Evolutionary conservation across 2,329 filamentous ascomycete genomes (phyloP), one percentile per base, ranked within the genome.

Genomic region (Fusarium camptoceras): DNA sequence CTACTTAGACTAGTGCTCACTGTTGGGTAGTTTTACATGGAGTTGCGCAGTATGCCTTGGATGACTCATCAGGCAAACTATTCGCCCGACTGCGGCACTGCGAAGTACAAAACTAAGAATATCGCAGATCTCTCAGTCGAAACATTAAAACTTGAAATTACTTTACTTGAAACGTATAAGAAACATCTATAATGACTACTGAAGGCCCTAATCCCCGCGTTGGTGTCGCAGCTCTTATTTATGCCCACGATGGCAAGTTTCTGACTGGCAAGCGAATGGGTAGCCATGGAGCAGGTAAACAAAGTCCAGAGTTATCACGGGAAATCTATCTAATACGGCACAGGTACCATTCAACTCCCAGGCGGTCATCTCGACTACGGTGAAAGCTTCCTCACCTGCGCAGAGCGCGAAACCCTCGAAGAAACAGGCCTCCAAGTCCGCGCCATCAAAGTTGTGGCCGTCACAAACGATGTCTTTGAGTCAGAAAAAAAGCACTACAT

Each of bases 301-400:
- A 12, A 46, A 2, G 18, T 6, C 37, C 6, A 16, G 2, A 27
- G 3, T 22, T 20, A 16, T 11, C n/a, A n/a, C n/a, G n/a, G 9
- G 15, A 4, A 8, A 4, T 4, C 5, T 6, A 8, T 12, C 24
- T 51, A 3, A 51, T 16, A 27, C 2, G 0, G 64, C 1, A 14
- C 31, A 87, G 89, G 87, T 2, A 89, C 86, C 0, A 88, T 86
- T 80, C 89, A 89, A 51, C 86, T 93, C 16, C 92, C 92, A 0
- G 92, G 92, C 24, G 93, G 92, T 0, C 92, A 95, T 73, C 85
- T 94, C 18, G 92, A 95, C 65, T 86, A 87, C 59, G 86, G 87
- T 66, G 92, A 95, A 76, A 83, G 83, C 3, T 84, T 88, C 31
- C 82, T 88, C 22, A 77, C 79, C 0, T 94, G 92, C 62, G 91